Conservation (phyloP, 352 stramenopile species). For the Pythium plurisporium region DNA sequence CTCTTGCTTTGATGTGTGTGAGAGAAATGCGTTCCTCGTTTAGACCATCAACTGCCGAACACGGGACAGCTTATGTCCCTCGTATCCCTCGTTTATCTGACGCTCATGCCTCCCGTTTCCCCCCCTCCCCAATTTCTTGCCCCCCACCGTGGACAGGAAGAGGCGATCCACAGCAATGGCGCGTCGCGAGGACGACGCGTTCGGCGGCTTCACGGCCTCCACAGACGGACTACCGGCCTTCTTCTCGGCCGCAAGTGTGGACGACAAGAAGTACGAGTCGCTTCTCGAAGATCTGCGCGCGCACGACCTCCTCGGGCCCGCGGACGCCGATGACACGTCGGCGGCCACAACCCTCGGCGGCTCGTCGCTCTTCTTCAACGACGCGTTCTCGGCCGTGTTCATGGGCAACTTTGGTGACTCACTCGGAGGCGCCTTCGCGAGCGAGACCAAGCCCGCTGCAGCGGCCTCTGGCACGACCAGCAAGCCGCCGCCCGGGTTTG, state of each 20-base stretch:
- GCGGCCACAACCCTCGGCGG: conserved; percentile 24
- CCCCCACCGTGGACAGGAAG: background rate
- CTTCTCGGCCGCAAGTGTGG: conserved; percentile 74
- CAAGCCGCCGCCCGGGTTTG: conserved; percentile 52
- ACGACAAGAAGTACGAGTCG: conserved; percentile 87
- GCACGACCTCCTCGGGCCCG: conserved; percentile 74
- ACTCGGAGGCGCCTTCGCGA: background rate
- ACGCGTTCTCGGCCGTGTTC: conserved; percentile 81
- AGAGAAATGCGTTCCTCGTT: background rate
- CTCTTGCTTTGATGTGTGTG: background rate
- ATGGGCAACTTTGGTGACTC: conserved; percentile 72
- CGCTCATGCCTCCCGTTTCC: background rate
- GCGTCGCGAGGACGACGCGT: conserved; percentile 9
- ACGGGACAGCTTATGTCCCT: background rate
- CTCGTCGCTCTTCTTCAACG: conserved; percentile 81
- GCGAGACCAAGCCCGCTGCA: background rate
- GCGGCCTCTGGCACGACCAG: background rate
- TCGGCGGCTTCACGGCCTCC: conserved; percentile 31
- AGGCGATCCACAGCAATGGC: background rate
- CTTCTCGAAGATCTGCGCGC: conserved; percentile 78
- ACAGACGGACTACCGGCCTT: conserved; percentile 62
- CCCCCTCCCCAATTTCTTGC: background rate
- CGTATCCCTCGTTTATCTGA: background rate
- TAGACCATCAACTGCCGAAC: background rate
- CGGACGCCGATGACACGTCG: conserved; percentile 33